Conservation (phyloP, 192 early-diverging fungal genomes). For the Ambispora gerdemannii region DNA sequence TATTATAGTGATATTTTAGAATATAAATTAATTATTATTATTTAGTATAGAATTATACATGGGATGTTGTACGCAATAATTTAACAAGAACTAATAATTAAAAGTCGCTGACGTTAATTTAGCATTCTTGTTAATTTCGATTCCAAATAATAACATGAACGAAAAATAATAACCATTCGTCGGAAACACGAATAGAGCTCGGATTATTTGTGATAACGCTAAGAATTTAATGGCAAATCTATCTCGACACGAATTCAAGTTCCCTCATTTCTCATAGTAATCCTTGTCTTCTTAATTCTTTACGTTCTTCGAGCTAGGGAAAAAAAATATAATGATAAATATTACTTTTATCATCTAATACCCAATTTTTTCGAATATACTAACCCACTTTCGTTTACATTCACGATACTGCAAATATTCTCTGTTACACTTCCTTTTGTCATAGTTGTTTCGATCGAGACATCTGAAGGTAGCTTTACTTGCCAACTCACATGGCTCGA, state of each 20-base stretch:
- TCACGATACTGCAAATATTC: conserved; percentile 53
- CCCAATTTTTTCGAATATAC: not conserved
- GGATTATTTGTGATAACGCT: not conserved
- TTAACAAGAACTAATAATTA: no score
- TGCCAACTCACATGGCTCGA: conserved; percentile 52
- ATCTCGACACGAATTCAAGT: no score
- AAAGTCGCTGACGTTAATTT: no score
- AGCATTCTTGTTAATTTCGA: not conserved
- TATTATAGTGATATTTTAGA: no score
- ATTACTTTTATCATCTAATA: no score
- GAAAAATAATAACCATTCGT: not conserved
- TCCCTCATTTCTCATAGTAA: no score
- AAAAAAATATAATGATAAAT: no score
- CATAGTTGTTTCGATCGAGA: conserved; percentile 52
- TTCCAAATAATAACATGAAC: not conserved
- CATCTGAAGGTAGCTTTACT: conserved; percentile 52
- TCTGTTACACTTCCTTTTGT: conserved; percentile 46
- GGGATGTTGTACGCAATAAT: no score
- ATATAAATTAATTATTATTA: no score
- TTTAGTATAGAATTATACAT: no score
- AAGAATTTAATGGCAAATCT: not conserved
- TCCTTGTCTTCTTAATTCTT: conserved; percentile 14
- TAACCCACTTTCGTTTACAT: conserved; percentile 61
- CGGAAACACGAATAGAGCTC: not conserved
- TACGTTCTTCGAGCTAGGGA: not conserved